Percentiles rank a stretch among this genome's conserved stretches.
These are phyloP conservation scores for Neostapfia colusana DNA, from an alignment of 176 grass and related monocot genomes.

Conservation along the genomic window DNA sequence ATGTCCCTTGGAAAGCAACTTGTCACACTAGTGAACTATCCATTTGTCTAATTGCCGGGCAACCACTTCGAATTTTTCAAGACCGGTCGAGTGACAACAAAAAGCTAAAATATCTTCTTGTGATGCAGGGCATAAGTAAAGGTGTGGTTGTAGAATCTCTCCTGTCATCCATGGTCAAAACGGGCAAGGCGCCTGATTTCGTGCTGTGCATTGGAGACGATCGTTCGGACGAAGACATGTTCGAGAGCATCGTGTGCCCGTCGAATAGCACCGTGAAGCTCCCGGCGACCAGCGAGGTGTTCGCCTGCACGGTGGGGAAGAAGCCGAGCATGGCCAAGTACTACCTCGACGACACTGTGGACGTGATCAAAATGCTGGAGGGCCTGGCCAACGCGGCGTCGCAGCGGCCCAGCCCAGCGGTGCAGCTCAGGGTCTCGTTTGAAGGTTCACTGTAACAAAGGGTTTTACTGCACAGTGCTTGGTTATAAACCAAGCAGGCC, in stretches of 20 bases:
- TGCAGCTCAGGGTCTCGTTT: conserved; percentile 70
- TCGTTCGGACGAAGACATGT: conserved; percentile 97
- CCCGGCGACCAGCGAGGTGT: conserved; percentile 67
- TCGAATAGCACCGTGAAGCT: conserved; percentile 46
- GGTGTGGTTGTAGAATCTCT: conserved; percentile 71
- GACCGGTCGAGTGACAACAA: not conserved
- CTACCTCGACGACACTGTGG: conserved; percentile 88
- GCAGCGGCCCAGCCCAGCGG: conserved; percentile 35
- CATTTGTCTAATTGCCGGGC: conserved; percentile 25
- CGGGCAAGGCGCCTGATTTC: conserved; percentile 63
- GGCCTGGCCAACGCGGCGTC: conserved; percentile 56
- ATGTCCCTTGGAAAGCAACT: conserved; percentile 18
- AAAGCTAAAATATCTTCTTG: conserved; percentile 7
- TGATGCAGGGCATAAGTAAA: conserved; percentile 91
- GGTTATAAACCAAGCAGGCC: too few species aligned
- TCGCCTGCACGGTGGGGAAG: conserved; percentile 91
- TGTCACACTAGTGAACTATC: conserved; percentile 11
- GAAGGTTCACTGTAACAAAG: conserved; percentile 58
- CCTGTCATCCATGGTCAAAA: conserved; percentile 54
- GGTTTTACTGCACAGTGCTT: not conserved
- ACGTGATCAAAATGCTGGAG: conserved; percentile 93
- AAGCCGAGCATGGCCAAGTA: conserved; percentile 99
- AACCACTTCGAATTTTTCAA: conserved; percentile 17
- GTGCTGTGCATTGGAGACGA: conserved; percentile 91
- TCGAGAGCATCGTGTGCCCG: conserved; percentile 83